Evolutionary conservation across 2,329 filamentous ascomycete genomes (phyloP), one percentile per base, ranked within the genome.

Genomic region (Emmonsiellopsis sp.): DNA sequence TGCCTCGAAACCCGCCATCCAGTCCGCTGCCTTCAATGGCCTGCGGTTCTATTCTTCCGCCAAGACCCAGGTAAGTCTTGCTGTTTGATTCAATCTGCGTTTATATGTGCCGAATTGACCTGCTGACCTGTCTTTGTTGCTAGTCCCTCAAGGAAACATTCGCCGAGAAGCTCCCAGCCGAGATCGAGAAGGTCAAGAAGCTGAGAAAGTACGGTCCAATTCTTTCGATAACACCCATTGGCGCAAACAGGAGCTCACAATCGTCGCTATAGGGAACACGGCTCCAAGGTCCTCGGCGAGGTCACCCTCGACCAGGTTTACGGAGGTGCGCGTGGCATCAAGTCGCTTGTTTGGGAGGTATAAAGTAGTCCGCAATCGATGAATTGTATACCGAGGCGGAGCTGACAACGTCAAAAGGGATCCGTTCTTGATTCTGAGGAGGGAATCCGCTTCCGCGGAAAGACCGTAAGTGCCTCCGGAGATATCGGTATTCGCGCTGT

Each of bases 241-340:
- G 9, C 8, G 6, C 16, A 42, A 5, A 15, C 31, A 34, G 20
- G 46, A 48, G n/a, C 34, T 48, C 15, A 48, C 46, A 7, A 15
- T 20, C 20, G 50, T 54, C 57, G 57, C 69, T 68, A 67, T 64
- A 95, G 90, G 79, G 92, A 95, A 71, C 84, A 94, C 74, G 93
- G 93, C 73, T 88, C 81, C 81, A 97, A 92, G 80, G 89, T 97
- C 68, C 73, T 98, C 65, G 92, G 93, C 74, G 89, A 97, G 83
- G 89, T 98, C 73, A 98, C 93, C 58, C 88, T 98, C 63, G 93
- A 97, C 81, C 93, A 98, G 80, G 93, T 95, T 72, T 98, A 97
- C 75, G 93, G 93, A 73, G 93, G 93, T 85, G 93, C 93, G 70
- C 92, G 93, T 80, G 92, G 93, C 70, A 95, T 98, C 79, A 98